These are phyloP conservation scores for Croton setiger DNA, from an alignment of 441 rosid species.

Conservation along the genomic window DNA sequence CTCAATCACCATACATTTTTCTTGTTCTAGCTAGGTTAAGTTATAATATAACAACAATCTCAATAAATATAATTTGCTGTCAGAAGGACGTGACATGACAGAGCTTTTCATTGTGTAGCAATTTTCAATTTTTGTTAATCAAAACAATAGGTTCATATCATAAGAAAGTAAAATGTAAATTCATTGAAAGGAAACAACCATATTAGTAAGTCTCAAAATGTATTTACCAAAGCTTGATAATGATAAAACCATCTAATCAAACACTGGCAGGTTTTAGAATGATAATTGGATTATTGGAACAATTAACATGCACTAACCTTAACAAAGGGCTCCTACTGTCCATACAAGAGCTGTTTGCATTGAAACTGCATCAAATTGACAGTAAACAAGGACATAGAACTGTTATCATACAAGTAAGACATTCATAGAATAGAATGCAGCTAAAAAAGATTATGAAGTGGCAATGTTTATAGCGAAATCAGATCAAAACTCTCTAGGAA, in stretches of 20 bases:
- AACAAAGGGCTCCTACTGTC: constrained; percentile 32
- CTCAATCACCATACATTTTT: neutral
- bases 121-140: neutral
- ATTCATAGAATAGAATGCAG: neutral
- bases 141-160: neutral
- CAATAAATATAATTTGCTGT: neutral
- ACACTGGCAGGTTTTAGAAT: neutral
- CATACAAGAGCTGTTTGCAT: constrained; percentile 33
- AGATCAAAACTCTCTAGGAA: neutral
- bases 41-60: neutral
- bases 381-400: constrained; percentile 9
- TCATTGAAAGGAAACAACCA: neutral
- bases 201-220: neutral
- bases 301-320: constrained; percentile 39
- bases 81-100: neutral
- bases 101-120: neutral
- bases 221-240: neutral
- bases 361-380: constrained; percentile 41
- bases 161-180: neutral
- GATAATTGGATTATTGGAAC: neutral
- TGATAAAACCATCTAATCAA: neutral
- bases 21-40: neutral
- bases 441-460: neutral
- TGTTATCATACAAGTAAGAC: neutral
- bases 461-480: neutral